Conservation (phyloP, 805 yeast genomes). For the Kuraishia piskuri region DNA sequence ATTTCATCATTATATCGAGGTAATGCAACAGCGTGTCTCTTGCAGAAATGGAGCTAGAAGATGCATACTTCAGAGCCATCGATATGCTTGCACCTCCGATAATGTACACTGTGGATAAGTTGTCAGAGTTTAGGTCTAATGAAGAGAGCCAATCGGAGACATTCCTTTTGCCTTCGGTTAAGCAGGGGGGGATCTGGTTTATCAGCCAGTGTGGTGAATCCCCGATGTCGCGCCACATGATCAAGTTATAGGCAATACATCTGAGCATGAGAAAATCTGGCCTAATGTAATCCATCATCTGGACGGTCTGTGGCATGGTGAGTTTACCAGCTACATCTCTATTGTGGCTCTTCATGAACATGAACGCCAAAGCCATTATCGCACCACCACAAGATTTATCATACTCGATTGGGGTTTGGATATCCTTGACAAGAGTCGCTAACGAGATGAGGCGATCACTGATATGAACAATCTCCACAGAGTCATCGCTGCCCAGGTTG, state of each 20-base stretch:
- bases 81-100: conserved; percentile 71
- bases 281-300: conserved; percentile 58
- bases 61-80: conserved; percentile 70
- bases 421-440: conserved; percentile 53
- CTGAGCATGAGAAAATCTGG: conserved; percentile 72
- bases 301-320: conserved; percentile 49
- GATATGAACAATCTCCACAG: conserved; percentile 42
- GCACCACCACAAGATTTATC: conserved; percentile 72
- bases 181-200: conserved; percentile 41
- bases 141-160: background rate
- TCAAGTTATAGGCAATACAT: conserved; percentile 52
- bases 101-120: conserved; percentile 51
- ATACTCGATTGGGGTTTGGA: conserved; percentile 45
- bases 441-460: conserved; percentile 50
- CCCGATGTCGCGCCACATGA: conserved; percentile 64
- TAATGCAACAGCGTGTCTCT: conserved; percentile 46
- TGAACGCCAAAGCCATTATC: conserved; percentile 62
- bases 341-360: conserved; percentile 63
- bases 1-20: conserved; percentile 40
- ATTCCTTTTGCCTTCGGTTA: conserved; percentile 20
- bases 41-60: conserved; percentile 47
- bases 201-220: conserved; percentile 46
- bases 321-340: conserved; percentile 50
- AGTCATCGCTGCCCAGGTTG: conserved; percentile 67
- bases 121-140: conserved; percentile 42